Evolutionary conservation across 1,284 basidiomycete genomes (phyloP), one percentile per base, ranked within the genome.

Genomic region (Naganishia cerealis): DNA sequence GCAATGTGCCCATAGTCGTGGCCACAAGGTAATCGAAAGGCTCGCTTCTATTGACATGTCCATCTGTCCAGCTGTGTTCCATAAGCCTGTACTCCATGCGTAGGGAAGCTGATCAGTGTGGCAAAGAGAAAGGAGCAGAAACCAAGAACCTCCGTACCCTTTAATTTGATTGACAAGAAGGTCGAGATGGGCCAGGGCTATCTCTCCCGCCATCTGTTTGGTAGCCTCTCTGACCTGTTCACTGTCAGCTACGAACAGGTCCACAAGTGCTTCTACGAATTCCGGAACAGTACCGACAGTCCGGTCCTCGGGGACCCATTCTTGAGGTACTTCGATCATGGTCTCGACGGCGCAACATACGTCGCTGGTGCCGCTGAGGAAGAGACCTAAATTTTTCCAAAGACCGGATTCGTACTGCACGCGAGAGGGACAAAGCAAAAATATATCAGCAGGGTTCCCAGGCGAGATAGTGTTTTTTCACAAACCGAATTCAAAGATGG

Each of bases 361-460:
- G 2, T 88, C 87, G 46, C 89, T 88, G 33, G 90, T 86, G 0
- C 90, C 86, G 18, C 90, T 87, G 52, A 95, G 81, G 78, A 91
- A 91, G 36, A 92, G 82, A 0, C 90, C 89, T 26, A 92, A 82
- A 77, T 95, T 93, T 75, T 92, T 89, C 93, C 93, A 96, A 72
- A 92, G 77, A 68, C 85, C 85, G 52, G 87, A 86, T 70, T 88
- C 85, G 21, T 92, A 90, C 87, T 91, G 21, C n/a, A 50, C 46
- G 21, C 9, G 5, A 24, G n/a, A 50, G 39, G n/a, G 7, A 18
- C 4, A 21, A 16, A 52, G 48, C 12, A 10, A 16, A 8, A 39
- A 7, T 16, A 18, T 16, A 43, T 48, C 40, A 48, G 26, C 21
- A 24, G 38, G 24, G 8, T 1, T 33, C 6, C 3, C 15, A 42